Base-by-base conservation (phyloP, 129 eudicot species). In the Cynara cardunculus region DNA sequence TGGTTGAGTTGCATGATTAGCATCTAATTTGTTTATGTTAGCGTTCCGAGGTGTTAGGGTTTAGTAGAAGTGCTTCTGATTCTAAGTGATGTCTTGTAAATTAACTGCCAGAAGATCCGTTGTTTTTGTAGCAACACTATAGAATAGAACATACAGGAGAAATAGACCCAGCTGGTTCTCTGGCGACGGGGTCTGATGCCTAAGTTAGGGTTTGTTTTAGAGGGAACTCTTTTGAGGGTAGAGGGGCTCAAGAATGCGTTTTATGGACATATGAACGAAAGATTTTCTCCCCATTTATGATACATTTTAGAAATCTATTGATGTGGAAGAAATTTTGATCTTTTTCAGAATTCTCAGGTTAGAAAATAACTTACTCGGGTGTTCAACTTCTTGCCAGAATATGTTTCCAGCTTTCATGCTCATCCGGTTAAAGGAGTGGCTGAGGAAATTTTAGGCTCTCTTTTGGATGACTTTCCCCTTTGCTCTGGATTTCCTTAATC, bases 1-100 rank as follows among this genome's bases (percentile, higher is more conserved):
- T 79, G 77, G 70, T 69, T 30, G 56, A 75, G 53, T 28, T 53
- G 76, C 72, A 46, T 82, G 76, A 68, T 75, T 69, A 25, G 10
- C 71, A 49, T 46, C 35, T 22, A 14, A 41, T 22, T 27, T 5
- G 25, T 81, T 44, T 64, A 6, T 39, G 49, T 32, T 31, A 66
- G 32, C 3, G 44, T 16, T 18, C 25, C 24, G 25, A 37, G 14
- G 46, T 5, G 25, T 69, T 78, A 78, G 82, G 75, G 75, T 69
- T 78, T 37, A 14, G 59, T 66, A 62, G 1, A 64, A 25, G 35
- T 13, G 62, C 21, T 13, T 77, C 37, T 66, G 41, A 37, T 66
- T 77, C 39, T 37, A 37, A 69, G 11, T 34, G 32, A 65, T 67
- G 26, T 24, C 25, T n/a, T 69, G 30, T 39, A 66, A 39, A 39